Evolutionary conservation across 1,284 basidiomycete species (phyloP).

Genomic region (Clitocybe nebularis): DNA sequence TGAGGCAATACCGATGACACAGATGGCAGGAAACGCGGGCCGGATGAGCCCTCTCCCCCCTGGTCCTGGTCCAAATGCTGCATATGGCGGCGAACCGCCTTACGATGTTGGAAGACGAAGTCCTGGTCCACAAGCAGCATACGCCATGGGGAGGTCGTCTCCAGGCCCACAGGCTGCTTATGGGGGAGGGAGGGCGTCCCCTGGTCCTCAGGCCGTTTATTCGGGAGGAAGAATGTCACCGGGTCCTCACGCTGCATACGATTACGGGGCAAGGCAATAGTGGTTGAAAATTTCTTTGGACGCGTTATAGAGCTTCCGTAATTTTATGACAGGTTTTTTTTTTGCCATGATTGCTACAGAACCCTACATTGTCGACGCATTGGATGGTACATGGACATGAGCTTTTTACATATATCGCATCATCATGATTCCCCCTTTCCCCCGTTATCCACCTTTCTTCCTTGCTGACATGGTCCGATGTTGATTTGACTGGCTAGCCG

Average conservation of each 20-base stretch:
- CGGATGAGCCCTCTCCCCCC: constrained; percentile 42
- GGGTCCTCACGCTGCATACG: constrained; percentile 25
- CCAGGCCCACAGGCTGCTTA: constrained; percentile 27
- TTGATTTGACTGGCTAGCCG: constrained; percentile 6
- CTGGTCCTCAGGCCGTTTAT: constrained; percentile 26
- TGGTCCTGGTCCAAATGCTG: constrained; percentile 45
- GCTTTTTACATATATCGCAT: constrained; percentile 11
- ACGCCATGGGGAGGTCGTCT: constrained; percentile 21
- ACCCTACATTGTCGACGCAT: constrained; percentile 9
- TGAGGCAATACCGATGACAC: constrained; percentile 76
- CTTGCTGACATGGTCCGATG: constrained; percentile 6
- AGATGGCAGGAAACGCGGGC: constrained; percentile 40
- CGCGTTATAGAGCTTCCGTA: constrained; percentile 4
- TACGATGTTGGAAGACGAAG: constrained; percentile 13
- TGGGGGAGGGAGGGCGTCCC: constrained; percentile 25
- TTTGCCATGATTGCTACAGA: constrained; percentile 9
- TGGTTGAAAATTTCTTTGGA: constrained; percentile 7
- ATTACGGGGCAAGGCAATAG: constrained; percentile 9
- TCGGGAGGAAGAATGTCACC: constrained; percentile 25
- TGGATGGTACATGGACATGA: constrained; percentile 13
- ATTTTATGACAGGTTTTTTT: constrained; percentile 11
- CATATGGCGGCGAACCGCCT: constrained; percentile 29
- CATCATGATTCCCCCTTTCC: constrained; percentile 9
- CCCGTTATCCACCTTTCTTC: constrained; percentile 7
- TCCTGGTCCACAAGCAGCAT: constrained; percentile 23